Evolutionary conservation across 2,329 filamentous ascomycete genomes (phyloP).

Genomic region (Aureobasidium sp.): DNA sequence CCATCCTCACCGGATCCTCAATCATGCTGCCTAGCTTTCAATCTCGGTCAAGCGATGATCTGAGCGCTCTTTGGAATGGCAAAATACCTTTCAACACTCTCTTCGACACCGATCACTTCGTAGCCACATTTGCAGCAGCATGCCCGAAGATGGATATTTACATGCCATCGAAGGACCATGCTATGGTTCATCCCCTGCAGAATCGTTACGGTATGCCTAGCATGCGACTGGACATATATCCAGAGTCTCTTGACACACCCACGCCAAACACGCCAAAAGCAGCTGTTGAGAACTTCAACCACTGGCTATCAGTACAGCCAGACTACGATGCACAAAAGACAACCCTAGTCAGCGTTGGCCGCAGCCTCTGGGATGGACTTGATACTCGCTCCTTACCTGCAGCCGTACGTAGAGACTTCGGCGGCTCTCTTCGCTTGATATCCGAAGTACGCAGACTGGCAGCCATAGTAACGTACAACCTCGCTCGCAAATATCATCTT

Average conservation of each 20-base stretch:
- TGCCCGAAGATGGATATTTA: conserved; percentile 26
- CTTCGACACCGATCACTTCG: conserved; percentile 26
- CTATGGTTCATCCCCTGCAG: conserved; percentile 18
- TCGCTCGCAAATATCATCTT: conserved; percentile 24
- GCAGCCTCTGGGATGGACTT: conserved; percentile 23
- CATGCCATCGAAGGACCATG: conserved; percentile 17
- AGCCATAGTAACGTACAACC: conserved; percentile 27
- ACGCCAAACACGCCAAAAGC: conserved; percentile 16
- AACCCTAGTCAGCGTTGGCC: conserved; percentile 24
- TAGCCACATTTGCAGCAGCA: conserved; percentile 18
- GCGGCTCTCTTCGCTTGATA: conserved; percentile 23
- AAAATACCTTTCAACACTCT: conserved; percentile 21
- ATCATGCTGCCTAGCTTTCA: conserved; percentile 22
- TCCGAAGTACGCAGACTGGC: conserved; percentile 26
- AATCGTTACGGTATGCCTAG: conserved; percentile 21
- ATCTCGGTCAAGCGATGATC: conserved; percentile 16
- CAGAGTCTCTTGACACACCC: not conserved
- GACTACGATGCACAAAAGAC: conserved; percentile 12
- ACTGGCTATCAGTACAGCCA: conserved; percentile 20
- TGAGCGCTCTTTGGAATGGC: conserved; percentile 22
- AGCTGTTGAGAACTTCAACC: conserved; percentile 19
- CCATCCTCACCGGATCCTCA: conserved; percentile 42
- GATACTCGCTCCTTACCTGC: conserved; percentile 25
- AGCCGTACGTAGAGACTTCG: conserved; percentile 24
- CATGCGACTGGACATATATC: conserved; percentile 22